Base-by-base conservation (phyloP, 495 filamentous ascomycete genomes). In the Cryomyces minteri region DNA sequence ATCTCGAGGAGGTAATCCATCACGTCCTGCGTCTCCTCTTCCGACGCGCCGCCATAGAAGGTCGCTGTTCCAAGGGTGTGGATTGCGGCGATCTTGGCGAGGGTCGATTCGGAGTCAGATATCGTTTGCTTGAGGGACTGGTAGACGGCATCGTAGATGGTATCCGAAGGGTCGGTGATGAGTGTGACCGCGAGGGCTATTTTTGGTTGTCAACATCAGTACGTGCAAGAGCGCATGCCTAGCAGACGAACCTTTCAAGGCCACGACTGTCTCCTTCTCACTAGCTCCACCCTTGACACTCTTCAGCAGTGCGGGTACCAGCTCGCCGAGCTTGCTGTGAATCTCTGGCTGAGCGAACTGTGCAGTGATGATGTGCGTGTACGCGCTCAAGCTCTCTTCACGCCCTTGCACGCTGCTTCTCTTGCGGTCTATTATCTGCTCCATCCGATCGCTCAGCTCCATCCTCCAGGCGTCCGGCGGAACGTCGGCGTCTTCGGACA, bases 1-100 rank as follows among this genome's bases (percentile, higher is more conserved):
- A 95, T 86, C 49, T 93, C 87, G 12, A 94, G 65, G 31, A 94
- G 62, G 49, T 82, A 88, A 1, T 80, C 76, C 72, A 95, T 83
- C 41, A 84, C 70, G 34, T 88, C 79, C 41, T 82, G 68, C 1
- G 77, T 79, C 14, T 76, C 81, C 25, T 72, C 70, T 30, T 73
- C 69, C 6, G 78, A 74, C 1, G 83, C 84, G 10, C 88, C 88
- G 32, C 82, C 85, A 47, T 82, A 90, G 52, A 84, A 76, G 2
- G 80, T 74, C 31, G 76, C 79, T 7, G 79, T 69, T 25, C 76
- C 70, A 42, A 95, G 73, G 30, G 82, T 71, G 57, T 83, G 75
- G 39, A 98, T 79, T 3, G 84, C 80, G 29, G 73, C 74, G 31
- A 76, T 66, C 59, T 95, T 94, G 52, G 79, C 63, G 0, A 61